phyloP scores from a whole-genome alignment of 2,329 filamentous ascomycete species.

The Drechslerella coelobrocha region DNA sequence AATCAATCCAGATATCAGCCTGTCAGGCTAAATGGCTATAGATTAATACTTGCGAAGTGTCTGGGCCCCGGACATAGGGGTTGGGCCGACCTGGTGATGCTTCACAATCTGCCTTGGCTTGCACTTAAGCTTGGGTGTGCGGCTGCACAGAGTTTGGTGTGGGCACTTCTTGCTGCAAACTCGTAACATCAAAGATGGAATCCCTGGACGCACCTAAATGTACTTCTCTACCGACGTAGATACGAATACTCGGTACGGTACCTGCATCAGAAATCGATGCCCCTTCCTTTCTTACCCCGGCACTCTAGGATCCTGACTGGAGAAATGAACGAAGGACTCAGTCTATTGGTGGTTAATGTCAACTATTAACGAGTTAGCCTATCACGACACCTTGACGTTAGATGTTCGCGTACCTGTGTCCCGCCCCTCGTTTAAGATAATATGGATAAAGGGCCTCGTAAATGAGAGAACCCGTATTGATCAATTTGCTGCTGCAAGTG shows the following conservation, averaged over 20 bases:
- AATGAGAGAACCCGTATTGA: conserved; percentile 44
- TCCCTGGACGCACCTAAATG: conserved; percentile 14
- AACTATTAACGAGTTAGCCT: not conserved
- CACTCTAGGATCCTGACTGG: too few relatives aligned
- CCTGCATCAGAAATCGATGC: conserved; percentile 38
- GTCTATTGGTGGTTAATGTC: too few relatives aligned
- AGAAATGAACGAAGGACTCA: too few relatives aligned
- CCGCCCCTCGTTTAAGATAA: conserved; percentile 23
- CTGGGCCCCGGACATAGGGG: conserved; percentile 12
- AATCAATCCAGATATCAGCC: conserved; percentile 18
- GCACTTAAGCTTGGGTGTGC: too few relatives aligned
- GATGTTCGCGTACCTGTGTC: not conserved
- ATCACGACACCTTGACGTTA: conserved; percentile 26
- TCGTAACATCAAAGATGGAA: not conserved
- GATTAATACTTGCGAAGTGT: not conserved
- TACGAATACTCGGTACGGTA: conserved; percentile 43
- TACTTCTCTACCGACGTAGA: not conserved
- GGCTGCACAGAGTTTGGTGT: too few relatives aligned
- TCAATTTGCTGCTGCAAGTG: conserved; percentile 12
- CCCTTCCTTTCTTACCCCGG: conserved; percentile 18
- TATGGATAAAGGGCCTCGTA: conserved; percentile 37
- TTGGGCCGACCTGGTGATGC: conserved; percentile 3
- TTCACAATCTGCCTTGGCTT: too few relatives aligned
- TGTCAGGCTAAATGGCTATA: conserved; percentile 40
- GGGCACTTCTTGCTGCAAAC: too few relatives aligned